These are phyloP conservation scores for Cercospora zeina DNA, from an alignment of 2,329 filamentous ascomycete species.

Conservation along the genomic window DNA sequence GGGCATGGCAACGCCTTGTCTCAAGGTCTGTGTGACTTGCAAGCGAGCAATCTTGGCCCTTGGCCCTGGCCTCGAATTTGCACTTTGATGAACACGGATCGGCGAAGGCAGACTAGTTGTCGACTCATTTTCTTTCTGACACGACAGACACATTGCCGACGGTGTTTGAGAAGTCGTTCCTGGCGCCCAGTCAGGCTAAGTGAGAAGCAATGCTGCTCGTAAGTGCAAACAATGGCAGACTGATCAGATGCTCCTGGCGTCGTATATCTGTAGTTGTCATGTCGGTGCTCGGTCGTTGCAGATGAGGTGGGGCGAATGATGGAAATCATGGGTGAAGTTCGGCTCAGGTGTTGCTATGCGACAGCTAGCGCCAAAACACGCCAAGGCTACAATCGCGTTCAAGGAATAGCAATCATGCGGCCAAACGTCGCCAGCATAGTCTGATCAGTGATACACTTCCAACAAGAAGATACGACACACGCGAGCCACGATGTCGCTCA, in stretches of 20 bases:
- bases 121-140: too few relatives aligned
- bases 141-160: too few relatives aligned
- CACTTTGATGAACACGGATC: too few relatives aligned
- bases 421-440: conserved; percentile 1
- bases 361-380: conserved; percentile 4
- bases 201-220: too few relatives aligned
- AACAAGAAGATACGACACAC: background rate
- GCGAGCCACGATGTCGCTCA: conserved; percentile 10
- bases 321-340: conserved; percentile 3
- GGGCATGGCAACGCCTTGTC: too few relatives aligned
- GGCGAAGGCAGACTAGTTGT: too few relatives aligned
- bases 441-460: background rate
- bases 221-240: background rate
- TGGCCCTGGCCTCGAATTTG: too few relatives aligned
- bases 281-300: background rate
- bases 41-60: too few relatives aligned
- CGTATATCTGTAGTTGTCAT: background rate
- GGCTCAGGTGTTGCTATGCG: conserved; percentile 1
- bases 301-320: background rate
- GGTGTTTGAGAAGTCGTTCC: too few relatives aligned
- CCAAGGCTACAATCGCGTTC: conserved; percentile 1
- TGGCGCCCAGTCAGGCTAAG: too few relatives aligned
- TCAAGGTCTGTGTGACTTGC: too few relatives aligned
- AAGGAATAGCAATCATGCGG: background rate
- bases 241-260: background rate